Evolutionary conservation across 2,329 filamentous ascomycete genomes (phyloP), one percentile per base, ranked within the genome.

Genomic region (Didymella pomorum): DNA sequence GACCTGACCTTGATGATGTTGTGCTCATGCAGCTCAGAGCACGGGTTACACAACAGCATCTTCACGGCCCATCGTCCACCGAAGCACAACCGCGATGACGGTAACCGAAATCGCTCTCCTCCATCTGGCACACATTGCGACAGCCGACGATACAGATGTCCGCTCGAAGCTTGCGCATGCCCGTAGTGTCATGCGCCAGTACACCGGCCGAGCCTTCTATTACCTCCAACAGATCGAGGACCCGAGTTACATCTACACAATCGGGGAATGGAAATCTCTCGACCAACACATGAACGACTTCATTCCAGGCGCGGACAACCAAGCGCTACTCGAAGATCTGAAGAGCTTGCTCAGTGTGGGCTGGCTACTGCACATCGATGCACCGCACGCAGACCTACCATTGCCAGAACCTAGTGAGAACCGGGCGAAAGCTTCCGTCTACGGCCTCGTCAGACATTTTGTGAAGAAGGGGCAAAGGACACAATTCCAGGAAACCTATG

Each of bases 31-130:
- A 46, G 21, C n/a, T 41, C 25, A 21, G 39, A 8, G 6, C n/a
- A 23, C 35, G 18, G n/a, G 14, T 25, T 14, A 21, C 21, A 25
- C 21, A 37, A n/a, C 26, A 31, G 41, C 18, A 39, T 6, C 1
- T n/a, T 9, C 16, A 26, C 11, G 16, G 16, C 11, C 23, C 16
- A 16, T 42, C 31, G 29, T 12, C 39, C 29, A 39, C 23, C 21
- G 16, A 23, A 14, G 3, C 33, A 11, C 29, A 4, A 29, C 14
- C 23, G 60, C 57, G 31, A 80, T 80, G 77, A 26, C 75, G 16
- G 69, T 80, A 51, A 82, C 80, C n/a, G 80, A 83, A 65, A 62
- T 83, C 37, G 80, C 80, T 3, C 75, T 79, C 33, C 72, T 82
- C 6, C 76, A 70, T 20, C 67, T 81, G 28, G 70, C 69, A 14